Conservation (phyloP, 1,284 basidiomycete species). For the Neonothopanus nambi region DNA sequence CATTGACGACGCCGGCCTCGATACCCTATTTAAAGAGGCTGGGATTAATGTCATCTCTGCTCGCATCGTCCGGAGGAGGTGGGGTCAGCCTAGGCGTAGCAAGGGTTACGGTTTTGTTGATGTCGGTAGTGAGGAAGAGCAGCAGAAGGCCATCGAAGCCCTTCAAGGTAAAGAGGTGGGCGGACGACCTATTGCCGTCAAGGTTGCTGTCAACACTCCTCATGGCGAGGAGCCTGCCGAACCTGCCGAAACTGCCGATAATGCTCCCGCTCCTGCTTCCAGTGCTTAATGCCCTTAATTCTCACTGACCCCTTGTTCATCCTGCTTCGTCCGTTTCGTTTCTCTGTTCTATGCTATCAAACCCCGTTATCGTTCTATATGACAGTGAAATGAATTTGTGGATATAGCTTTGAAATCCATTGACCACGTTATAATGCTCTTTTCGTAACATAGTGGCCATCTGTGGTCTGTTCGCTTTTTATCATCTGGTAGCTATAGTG, state of each 20-base stretch:
- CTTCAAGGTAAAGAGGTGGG: constrained; percentile 83
- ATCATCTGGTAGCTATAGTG: constrained; percentile 17
- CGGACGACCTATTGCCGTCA: constrained; percentile 82
- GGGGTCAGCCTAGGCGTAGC: constrained; percentile 78
- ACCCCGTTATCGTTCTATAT: constrained; percentile 22
- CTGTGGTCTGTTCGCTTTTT: constrained; percentile 16
- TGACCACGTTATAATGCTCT: constrained; percentile 18
- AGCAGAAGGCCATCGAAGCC: constrained; percentile 81
- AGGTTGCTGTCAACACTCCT: constrained; percentile 78
- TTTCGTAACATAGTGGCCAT: constrained; percentile 16
- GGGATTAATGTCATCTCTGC: constrained; percentile 80
- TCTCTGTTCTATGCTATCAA: constrained; percentile 23
- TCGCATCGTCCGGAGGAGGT: constrained; percentile 83
- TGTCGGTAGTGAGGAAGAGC: constrained; percentile 80
- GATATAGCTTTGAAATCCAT: constrained; percentile 8
- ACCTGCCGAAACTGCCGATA: constrained; percentile 26
- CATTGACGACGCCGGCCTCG: constrained; percentile 79
- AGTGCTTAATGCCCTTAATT: constrained; percentile 14
- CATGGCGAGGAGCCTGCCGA: constrained; percentile 46
- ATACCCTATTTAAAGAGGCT: constrained; percentile 79
- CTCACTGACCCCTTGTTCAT: constrained; percentile 11
- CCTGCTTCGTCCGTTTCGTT: constrained; percentile 21
- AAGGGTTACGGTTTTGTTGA: constrained; percentile 96
- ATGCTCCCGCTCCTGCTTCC: constrained; percentile 24
- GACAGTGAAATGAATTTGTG: constrained; percentile 19